Evolutionary conservation across 208 protist genomes (phyloP).

Genomic region (Sergeia podlipaevii): DNA sequence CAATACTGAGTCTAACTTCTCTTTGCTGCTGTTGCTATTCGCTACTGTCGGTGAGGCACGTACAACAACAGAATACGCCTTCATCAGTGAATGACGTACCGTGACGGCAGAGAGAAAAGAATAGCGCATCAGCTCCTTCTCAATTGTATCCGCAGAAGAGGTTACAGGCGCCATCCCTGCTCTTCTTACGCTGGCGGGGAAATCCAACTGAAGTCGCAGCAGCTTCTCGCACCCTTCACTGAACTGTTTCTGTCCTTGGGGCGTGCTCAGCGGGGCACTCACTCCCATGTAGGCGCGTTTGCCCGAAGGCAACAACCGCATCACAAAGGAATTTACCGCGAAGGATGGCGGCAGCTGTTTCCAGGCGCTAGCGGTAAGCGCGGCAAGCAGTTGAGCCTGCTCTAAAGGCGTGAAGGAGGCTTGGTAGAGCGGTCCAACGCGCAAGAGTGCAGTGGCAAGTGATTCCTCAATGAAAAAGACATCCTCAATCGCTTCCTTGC

Average conservation of each 20-base stretch:
- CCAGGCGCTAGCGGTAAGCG: slow-evolving; percentile 1
- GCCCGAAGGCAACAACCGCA: slow-evolving; percentile 2
- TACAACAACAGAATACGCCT: slow-evolving; percentile 16
- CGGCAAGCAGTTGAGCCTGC: slow-evolving; percentile 16
- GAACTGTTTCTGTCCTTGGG: slow-evolving; percentile 13
- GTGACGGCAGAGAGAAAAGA: slow-evolving; percentile 33
- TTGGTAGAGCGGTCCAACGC: slow-evolving; percentile 20
- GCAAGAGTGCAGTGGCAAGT: slow-evolving; percentile 37
- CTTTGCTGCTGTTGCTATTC: too few relatives aligned
- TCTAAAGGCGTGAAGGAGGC: slow-evolving; percentile 9
- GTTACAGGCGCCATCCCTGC: too few relatives aligned
- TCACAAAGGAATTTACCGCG: background rate
- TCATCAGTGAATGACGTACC: slow-evolving; percentile 35
- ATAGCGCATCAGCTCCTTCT: slow-evolving; percentile 20
- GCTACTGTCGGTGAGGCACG: background rate
- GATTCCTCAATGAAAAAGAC: slow-evolving; percentile 50
- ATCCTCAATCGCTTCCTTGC: background rate
- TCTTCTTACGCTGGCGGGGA: background rate
- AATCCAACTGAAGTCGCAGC: slow-evolving; percentile 15
- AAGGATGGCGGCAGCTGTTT: background rate
- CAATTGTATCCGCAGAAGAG: too few relatives aligned
- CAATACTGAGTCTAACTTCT: background rate
- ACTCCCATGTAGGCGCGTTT: background rate
- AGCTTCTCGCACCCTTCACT: slow-evolving; percentile 34
- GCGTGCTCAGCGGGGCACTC: slow-evolving; percentile 1